Evolutionary conservation across 78 protist genomes (phyloP), one percentile per base, ranked within the genome.

Genomic region (Emiliania huxleyi): DNA sequence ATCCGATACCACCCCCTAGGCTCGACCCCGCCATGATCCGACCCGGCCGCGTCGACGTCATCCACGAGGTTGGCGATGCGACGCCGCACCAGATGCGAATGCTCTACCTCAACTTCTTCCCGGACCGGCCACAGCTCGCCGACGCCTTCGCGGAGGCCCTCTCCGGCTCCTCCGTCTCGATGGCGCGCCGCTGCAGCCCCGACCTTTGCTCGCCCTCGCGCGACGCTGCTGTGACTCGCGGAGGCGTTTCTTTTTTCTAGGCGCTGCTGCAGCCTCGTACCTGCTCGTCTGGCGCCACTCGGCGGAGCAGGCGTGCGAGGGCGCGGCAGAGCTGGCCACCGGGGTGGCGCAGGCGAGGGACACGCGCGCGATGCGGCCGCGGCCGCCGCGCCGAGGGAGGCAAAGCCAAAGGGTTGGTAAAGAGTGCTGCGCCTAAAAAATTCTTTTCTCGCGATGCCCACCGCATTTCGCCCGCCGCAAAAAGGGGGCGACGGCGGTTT

Each of bases 11-110:
- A n/a, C n/a, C n/a, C n/a, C n/a, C n/a, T n/a, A n/a, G n/a, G 11
- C 95, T 98, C 55, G 97, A 96, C 38, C 42, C 81, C 2, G 97
- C 97, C 29, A 94, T 98, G 43, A 93, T 98, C 46, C 94, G 99
- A 26, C 98, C 98, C 0, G 99, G 99, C 4, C 87, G 87, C n/a
- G 46, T 77, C 87, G 87, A 77, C 87, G 87, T 77, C n/a, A 77
- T 77, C n/a, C 87, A 40, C 46, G 12, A 40, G n/a, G 33, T 77
- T 18, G 87, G 87, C 26, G n/a, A 37, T 26, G 87, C 87, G 26
- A 23, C 87, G 19, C 1, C 35, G 25, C 40, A 21, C n/a, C 87
- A 77, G 33, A 22, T 22, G 37, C 46, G 45, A 22, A 19, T 45
- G n/a, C 12, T 77, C n/a, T 77, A 40, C 87, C 15, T 22, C 15